Conservation (phyloP, 169 alveolate genomes). For the Plasmodium vivax region DNA sequence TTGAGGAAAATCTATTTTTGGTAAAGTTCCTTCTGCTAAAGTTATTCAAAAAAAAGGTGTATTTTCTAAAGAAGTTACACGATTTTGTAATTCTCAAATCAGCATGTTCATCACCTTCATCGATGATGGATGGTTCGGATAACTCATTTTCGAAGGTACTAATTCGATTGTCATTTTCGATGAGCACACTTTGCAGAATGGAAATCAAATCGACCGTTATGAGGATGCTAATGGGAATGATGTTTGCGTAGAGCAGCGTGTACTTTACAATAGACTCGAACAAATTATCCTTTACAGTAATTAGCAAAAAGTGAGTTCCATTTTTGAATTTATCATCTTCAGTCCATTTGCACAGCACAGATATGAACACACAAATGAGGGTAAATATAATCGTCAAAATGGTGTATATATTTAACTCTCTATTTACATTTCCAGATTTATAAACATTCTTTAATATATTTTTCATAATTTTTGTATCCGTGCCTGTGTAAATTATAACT, state of each 20-base stretch:
- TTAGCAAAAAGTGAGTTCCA: constrained; percentile 39
- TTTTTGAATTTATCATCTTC: constrained; percentile 70
- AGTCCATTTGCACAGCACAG: constrained; percentile 72
- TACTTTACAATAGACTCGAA: constrained; percentile 65
- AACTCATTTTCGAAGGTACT: constrained; percentile 68
- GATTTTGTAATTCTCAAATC: constrained; percentile 45
- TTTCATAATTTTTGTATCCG: constrained; percentile 84
- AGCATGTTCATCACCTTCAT: constrained; percentile 15
- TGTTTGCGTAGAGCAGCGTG: constrained; percentile 43
- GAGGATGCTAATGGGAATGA: constrained; percentile 64
- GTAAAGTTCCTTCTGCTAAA: constrained; percentile 25
- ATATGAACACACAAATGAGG: constrained; percentile 57
- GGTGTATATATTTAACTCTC: constrained; percentile 78
- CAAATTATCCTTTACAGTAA: constrained; percentile 43
- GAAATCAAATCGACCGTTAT: constrained; percentile 63
- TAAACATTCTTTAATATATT: constrained; percentile 75
- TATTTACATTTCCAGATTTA: constrained; percentile 79
- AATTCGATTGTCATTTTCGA: constrained; percentile 66
- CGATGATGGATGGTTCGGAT: constrained; percentile 36
- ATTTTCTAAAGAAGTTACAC: constrained; percentile 57
- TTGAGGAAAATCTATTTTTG: constrained; percentile 1
- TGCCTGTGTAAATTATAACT: constrained; percentile 84
- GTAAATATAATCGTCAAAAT: constrained; percentile 52
- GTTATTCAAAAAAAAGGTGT: constrained; percentile 49
- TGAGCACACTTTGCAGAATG: constrained; percentile 44